Evolutionary conservation across 2,329 filamentous ascomycete genomes (phyloP).

Genomic region (Epichloe gansuensis): DNA sequence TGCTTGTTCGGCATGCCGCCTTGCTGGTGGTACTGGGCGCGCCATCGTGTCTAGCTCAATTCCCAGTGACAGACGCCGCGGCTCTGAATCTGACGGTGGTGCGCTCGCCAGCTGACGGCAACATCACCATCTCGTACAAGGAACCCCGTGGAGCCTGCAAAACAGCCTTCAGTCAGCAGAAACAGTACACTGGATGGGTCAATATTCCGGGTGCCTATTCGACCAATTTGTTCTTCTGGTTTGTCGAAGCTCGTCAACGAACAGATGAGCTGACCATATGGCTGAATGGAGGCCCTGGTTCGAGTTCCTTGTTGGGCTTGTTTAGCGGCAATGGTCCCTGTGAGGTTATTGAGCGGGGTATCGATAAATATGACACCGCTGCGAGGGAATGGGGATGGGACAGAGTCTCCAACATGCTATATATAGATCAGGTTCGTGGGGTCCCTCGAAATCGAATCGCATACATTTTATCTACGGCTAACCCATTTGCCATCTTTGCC

Average conservation of each 20-base stretch:
- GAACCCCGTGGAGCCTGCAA: slow-evolving; percentile 47
- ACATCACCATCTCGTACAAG: slow-evolving; percentile 59
- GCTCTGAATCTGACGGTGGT: slow-evolving; percentile 40
- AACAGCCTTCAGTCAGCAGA: slow-evolving; percentile 51
- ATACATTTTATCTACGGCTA: not conserved
- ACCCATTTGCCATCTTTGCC: not conserved
- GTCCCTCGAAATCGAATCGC: slow-evolving; percentile 6
- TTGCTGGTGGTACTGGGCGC: slow-evolving; percentile 9
- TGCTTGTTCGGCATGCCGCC: slow-evolving; percentile 10
- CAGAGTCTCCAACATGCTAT: slow-evolving; percentile 40
- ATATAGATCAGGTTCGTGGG: slow-evolving; percentile 39
- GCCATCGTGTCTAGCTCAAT: slow-evolving; percentile 18
- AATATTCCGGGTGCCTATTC: slow-evolving; percentile 42
- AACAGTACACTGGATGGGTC: slow-evolving; percentile 62
- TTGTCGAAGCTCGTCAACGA: slow-evolving; percentile 31
- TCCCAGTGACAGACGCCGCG: slow-evolving; percentile 17
- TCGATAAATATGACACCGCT: slow-evolving; percentile 40
- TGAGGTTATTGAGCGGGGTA: slow-evolving; percentile 34
- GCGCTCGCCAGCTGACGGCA: slow-evolving; percentile 47
- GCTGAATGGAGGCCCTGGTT: slow-evolving; percentile 56
- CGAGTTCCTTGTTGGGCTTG: slow-evolving; percentile 51
- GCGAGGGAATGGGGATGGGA: slow-evolving; percentile 56
- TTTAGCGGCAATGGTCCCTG: slow-evolving; percentile 49
- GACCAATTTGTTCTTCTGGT: slow-evolving; percentile 41
- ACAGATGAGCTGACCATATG: slow-evolving; percentile 42